Percentiles rank a stretch among this genome's conserved stretches.
Evolutionary conservation across 2,329 filamentous ascomycete species (phyloP).

Genomic region (Zasmidium cellare): DNA sequence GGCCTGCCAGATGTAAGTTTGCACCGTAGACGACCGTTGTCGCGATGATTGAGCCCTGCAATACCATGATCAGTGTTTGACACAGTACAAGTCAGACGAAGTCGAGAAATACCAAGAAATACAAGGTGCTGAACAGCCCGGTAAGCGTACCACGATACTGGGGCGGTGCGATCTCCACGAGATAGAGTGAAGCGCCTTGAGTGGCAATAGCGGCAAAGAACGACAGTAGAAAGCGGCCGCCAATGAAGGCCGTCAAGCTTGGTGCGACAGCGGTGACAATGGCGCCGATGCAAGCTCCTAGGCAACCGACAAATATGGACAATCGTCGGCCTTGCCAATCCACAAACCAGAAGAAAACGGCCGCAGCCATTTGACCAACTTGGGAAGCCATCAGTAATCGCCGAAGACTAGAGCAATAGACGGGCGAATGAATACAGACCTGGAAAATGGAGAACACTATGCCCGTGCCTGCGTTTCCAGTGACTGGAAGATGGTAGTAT

Average conservation of each 20-base stretch:
- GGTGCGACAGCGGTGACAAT: no score
- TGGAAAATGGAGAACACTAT: neutral
- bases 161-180: slow-evolving; percentile 6
- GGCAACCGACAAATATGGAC: no score
- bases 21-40: neutral
- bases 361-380: no score
- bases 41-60: slow-evolving; percentile 55
- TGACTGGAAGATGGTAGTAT: slow-evolving; percentile 1
- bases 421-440: no score
- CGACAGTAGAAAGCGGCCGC: slow-evolving; percentile 4
- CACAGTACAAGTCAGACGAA: no score
- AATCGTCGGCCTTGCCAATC: no score
- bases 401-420: no score
- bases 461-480: slow-evolving; percentile 5
- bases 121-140: slow-evolving; percentile 26
- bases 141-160: slow-evolving; percentile 5
- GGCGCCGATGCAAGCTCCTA: no score
- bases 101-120: no score
- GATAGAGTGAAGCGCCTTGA: slow-evolving; percentile 5
- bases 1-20: slow-evolving; percentile 51
- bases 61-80: no score
- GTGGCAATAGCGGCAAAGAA: slow-evolving; percentile 3
- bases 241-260: neutral
- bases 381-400: no score
- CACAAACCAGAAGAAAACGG: no score